Evolutionary conservation across 208 protist species (phyloP).

Genomic region (Crithidia thermophila): DNA sequence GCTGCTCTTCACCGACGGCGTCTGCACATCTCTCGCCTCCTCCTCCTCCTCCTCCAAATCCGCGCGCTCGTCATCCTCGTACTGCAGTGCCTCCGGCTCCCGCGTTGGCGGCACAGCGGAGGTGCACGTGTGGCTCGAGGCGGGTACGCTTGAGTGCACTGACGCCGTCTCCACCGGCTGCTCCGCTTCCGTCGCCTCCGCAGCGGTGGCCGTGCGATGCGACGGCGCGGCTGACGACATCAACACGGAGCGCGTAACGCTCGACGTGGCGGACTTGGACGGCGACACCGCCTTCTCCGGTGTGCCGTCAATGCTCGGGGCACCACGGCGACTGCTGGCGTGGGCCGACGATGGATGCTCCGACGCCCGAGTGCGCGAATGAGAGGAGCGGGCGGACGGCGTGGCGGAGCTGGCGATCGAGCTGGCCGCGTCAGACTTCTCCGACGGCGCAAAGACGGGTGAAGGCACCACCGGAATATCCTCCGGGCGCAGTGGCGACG

Average conservation of each 20-base stretch:
- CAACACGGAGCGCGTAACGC: neutral
- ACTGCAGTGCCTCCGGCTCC: neutral
- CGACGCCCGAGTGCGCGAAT: neutral
- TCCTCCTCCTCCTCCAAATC: no score
- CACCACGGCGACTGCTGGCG: neutral
- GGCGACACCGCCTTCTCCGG: neutral
- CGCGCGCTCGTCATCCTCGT: neutral
- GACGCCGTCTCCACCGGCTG: neutral
- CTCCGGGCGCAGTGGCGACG: constrained; percentile 1
- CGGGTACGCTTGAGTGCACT: neutral
- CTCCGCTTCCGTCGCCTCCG: neutral
- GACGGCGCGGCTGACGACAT: constrained; percentile 6
- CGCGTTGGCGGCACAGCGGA: neutral
- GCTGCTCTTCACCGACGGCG: no score
- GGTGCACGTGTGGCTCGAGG: neutral
- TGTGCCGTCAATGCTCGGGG: neutral
- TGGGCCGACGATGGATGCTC: neutral
- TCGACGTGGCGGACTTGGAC: neutral
- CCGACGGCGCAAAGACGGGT: neutral
- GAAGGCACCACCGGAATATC: constrained; percentile 8
- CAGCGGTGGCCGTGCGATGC: no score
- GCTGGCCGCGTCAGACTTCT: neutral
- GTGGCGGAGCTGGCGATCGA: neutral
- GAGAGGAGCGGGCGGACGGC: neutral
- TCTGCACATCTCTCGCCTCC: no score